Evolutionary conservation across 2,329 filamentous ascomycete genomes (phyloP).

Genomic region (Epichloe brachyelytri): DNA sequence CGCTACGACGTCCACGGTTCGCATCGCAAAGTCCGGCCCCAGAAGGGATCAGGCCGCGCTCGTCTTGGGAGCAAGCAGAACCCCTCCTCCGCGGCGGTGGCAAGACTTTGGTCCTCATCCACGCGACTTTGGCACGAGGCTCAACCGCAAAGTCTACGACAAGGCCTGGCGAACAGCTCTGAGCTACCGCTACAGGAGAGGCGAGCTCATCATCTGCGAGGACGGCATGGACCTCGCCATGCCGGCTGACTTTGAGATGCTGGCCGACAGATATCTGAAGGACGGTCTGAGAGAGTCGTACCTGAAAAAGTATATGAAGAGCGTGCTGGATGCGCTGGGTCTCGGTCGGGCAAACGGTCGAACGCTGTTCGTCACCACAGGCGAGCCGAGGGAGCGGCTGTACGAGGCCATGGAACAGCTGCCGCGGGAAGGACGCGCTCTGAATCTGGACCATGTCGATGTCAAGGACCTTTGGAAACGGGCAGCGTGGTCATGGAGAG

Average conservation of each 20-base stretch:
- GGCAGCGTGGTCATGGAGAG: slow-evolving; percentile 81
- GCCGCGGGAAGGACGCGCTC: slow-evolving; percentile 53
- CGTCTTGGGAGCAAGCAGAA: slow-evolving; percentile 72
- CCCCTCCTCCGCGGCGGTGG: slow-evolving; percentile 71
- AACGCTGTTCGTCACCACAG: slow-evolving; percentile 67
- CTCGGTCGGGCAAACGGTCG: slow-evolving; percentile 57
- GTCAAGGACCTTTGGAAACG: slow-evolving; percentile 88
- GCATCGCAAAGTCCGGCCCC: slow-evolving; percentile 64
- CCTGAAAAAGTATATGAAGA: slow-evolving; percentile 46
- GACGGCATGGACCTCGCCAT: slow-evolving; percentile 57
- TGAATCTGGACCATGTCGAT: slow-evolving; percentile 69
- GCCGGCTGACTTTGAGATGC: slow-evolving; percentile 36
- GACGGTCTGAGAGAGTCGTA: slow-evolving; percentile 42
- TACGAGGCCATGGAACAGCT: slow-evolving; percentile 52
- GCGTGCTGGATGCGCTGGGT: slow-evolving; percentile 57
- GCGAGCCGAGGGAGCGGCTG: slow-evolving; percentile 45
- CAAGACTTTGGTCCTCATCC: slow-evolving; percentile 80
- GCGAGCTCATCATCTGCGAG: slow-evolving; percentile 77
- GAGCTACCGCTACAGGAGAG: slow-evolving; percentile 77
- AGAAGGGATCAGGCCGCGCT: slow-evolving; percentile 76
- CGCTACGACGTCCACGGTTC: slow-evolving; percentile 76
- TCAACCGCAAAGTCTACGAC: slow-evolving; percentile 88
- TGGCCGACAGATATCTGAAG: slow-evolving; percentile 28
- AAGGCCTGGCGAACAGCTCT: slow-evolving; percentile 89
- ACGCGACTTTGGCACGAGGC: slow-evolving; percentile 72